Evolutionary conservation across 148 eudicot genomes (phyloP), one percentile per base, ranked within the genome.

Genomic region (Rhododendron molle): DNA sequence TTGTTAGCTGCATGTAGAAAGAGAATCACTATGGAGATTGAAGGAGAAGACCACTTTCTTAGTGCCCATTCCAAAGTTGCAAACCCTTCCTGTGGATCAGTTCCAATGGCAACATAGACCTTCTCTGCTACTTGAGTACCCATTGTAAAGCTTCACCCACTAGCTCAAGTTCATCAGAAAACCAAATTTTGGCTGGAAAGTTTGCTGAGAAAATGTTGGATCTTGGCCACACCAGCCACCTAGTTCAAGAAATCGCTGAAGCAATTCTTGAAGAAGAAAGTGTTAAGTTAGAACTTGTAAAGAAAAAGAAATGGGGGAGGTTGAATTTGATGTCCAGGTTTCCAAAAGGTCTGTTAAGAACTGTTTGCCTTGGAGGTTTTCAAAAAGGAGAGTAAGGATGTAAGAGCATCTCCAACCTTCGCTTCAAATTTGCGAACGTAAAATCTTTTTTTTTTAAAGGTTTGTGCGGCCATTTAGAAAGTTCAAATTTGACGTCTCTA

Each of bases 31-130:
- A 94, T 88, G 58, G 91, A 89, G 87, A 93, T 87, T 16, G 89
- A 85, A 46, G 83, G 74, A 85, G 91, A 85, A 88, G 87, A 81
- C 96, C 96, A 95, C 28, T 89, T 92, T 72, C 85, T 90, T 7
- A 95, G 73, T 20, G 90, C 89, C 97, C 97, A 95, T 85, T 92
- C 89, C 83, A 95, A 85, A 44, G 96, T 91, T 81, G 86, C 81
- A 76, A 90, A 71, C 18, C 96, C 97, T 82, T 94, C 97, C 78
- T 88, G 87, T 54, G 88, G 65, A 83, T 94, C 95, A 82, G 87
- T 86, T 62, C 96, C 92, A 73, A 95, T 77, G 16, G 90, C 94
- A n/a, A 95, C 95, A 88, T 93, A 89, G n/a, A 95, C 89, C 80
- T 90, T 94, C 88, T 95, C 94, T 50, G 77, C 38, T 52, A 69